Percentiles rank a stretch among this genome's conserved stretches.
phyloP scores from a whole-genome alignment of 2,329 filamentous ascomycete genomes.

The Cryphonectria radicalis region DNA sequence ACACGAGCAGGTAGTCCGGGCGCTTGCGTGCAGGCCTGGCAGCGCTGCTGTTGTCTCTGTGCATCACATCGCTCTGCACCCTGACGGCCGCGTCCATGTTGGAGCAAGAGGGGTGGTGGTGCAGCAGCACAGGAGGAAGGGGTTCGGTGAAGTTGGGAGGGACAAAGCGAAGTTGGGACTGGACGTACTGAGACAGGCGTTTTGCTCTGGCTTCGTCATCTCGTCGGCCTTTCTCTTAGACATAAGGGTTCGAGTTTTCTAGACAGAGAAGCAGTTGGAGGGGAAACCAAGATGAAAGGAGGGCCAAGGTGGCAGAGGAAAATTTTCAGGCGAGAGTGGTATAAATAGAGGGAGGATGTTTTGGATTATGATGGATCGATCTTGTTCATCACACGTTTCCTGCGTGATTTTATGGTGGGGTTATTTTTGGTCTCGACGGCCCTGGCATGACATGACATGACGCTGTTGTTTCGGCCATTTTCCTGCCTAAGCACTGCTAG shows the following conservation, averaged over 20 bases:
- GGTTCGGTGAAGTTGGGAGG: conserved; percentile 5
- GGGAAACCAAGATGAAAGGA: neutral
- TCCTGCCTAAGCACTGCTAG: neutral
- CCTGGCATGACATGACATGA: conserved; percentile 18
- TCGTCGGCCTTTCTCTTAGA: conserved; percentile 35
- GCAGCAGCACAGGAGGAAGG: too few relatives aligned
- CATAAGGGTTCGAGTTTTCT: conserved; percentile 17
- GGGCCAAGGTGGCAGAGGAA: neutral
- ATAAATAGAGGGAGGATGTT: conserved; percentile 25
- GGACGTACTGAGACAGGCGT: conserved; percentile 66
- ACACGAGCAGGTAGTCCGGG: conserved; percentile 47
- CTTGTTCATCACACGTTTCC: conserved; percentile 21
- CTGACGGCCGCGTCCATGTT: conserved; percentile 7
- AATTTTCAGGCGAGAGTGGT: conserved; percentile 12
- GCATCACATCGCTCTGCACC: conserved; percentile 4
- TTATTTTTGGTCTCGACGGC: conserved; percentile 18
- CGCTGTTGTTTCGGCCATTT: conserved; percentile 11
- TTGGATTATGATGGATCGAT: conserved; percentile 9
- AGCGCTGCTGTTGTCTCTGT: neutral
- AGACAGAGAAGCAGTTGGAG: neutral
- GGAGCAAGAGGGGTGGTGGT: neutral
- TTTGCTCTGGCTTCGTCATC: conserved; percentile 61
- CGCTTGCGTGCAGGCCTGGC: conserved; percentile 26
- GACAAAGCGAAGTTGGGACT: conserved; percentile 34
- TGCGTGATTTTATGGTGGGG: conserved; percentile 31